These are phyloP conservation scores for Synchytrium microbalum DNA, from an alignment of 371 early-diverging fungal species.

Conservation along the genomic window DNA sequence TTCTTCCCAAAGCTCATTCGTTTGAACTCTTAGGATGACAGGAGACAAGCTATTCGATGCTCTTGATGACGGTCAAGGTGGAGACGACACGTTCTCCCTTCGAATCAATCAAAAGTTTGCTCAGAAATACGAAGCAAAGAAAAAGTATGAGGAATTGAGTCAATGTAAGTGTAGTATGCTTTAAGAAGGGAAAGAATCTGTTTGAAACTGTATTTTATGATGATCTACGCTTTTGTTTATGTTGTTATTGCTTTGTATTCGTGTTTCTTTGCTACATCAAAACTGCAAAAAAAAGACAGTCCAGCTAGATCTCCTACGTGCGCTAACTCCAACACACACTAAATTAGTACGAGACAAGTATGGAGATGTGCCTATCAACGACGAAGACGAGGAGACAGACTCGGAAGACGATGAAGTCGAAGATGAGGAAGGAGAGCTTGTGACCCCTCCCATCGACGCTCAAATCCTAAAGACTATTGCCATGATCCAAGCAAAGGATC, in stretches of 20 bases:
- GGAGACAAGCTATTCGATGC: too few species aligned
- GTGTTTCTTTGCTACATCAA: too few species aligned
- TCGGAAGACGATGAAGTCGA: constrained; percentile 63
- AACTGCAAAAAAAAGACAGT: not conserved
- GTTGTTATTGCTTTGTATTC: too few species aligned
- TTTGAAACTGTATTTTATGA: not conserved
- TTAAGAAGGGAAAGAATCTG: not conserved
- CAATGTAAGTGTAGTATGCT: constrained; percentile 34
- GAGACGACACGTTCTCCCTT: constrained; percentile 14
- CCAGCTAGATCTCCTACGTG: not conserved
- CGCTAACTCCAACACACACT: not conserved
- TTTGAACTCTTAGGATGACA: too few species aligned
- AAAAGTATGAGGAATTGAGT: constrained; percentile 56
- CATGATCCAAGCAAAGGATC: constrained; percentile 66
- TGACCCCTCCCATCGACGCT: constrained; percentile 83
- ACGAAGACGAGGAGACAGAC: constrained; percentile 36
- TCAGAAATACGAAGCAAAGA: constrained; percentile 48
- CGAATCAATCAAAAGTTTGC: constrained; percentile 56
- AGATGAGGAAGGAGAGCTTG: constrained; percentile 76
- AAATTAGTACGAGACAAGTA: constrained; percentile 5
- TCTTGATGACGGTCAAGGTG: constrained; percentile 24
- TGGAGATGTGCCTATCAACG: constrained; percentile 22
- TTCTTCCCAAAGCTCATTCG: too few species aligned
- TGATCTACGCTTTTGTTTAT: too few species aligned
- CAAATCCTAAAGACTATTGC: constrained; percentile 87